Evolutionary conservation across 805 yeast species (phyloP), one percentile per base, ranked within the genome.

Genomic region (Saccharomycopsis fermentans): DNA sequence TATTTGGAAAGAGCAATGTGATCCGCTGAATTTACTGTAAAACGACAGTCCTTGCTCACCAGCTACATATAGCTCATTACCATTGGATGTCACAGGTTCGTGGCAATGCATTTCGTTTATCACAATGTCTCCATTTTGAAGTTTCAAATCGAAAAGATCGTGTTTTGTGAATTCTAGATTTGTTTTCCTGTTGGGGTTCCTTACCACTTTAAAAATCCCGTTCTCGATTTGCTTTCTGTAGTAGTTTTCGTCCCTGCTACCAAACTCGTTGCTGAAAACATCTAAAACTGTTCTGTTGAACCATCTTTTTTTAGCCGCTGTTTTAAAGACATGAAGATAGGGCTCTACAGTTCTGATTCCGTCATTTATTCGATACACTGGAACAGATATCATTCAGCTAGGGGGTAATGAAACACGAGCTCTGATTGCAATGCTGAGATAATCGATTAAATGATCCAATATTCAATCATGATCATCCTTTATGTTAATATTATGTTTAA

Each of bases 221-320:
- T 17, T 6, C 5, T 43, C 54, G 6, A 57, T 48, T 21, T 47
- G 21, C n/a, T 35, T 54, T 24, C 36, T 19, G 27, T 21, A 43
- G 47, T 47, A 53, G 6, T 16, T 26, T 26, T 53, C 56, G 16
- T 36, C 50, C 17, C 50, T 2, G 1, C 17, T 16, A 12, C 71
- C 62, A 51, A 74, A 71, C 57, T 74, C 77, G 1, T 65, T 59
- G 6, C 65, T 58, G 52, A 72, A 68, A 14, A 74, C 70, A 26
- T 72, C 70, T 21, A 70, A 56, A 1, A 71, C 67, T 1, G 72
- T 64, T 51, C 65, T 65, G 17, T 66, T 65, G 6, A 66, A 56
- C 77, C 77, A 74, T 50, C 77, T 58, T 1, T 70, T 70, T 59
- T 72, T 73, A 6, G 69, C 73, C 1, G 68, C 63, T 2, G 71